A percentile compares a stretch with the other conserved stretches of the same genome.
phyloP scores from a whole-genome alignment of 225 moss, liverwort and hornwort genomes.

The Neckera pumila region DNA sequence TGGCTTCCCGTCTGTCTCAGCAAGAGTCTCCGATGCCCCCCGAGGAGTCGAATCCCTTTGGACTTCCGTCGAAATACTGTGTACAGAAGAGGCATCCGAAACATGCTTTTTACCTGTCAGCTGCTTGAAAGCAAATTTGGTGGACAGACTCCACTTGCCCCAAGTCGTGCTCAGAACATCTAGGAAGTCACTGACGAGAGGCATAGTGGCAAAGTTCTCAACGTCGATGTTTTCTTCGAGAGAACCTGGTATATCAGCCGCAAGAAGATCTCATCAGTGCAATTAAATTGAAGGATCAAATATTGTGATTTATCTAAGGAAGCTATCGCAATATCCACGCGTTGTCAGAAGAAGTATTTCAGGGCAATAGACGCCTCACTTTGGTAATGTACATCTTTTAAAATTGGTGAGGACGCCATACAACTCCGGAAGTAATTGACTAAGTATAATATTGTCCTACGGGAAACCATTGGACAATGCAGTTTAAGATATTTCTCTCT shows the following conservation, averaged over 20 bases:
- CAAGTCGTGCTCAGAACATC: slow-evolving; percentile 24
- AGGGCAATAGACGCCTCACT: neutral
- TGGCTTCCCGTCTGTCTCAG: neutral
- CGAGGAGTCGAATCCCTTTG: neutral
- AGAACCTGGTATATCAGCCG: slow-evolving; percentile 10
- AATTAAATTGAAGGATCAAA: neutral
- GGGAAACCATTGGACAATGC: neutral
- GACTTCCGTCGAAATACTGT: neutral
- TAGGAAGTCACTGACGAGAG: slow-evolving; percentile 32
- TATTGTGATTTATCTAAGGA: neutral
- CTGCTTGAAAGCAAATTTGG: slow-evolving; percentile 28
- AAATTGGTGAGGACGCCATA: neutral
- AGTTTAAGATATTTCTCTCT: neutral
- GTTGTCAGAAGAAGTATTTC: neutral
- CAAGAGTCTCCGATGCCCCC: neutral
- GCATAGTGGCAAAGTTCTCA: slow-evolving; percentile 28
- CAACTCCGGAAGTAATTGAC: neutral
- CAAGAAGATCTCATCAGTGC: neutral
- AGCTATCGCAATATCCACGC: neutral
- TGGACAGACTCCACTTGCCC: slow-evolving; percentile 25
- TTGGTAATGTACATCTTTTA: neutral
- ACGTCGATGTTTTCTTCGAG: slow-evolving; percentile 51
- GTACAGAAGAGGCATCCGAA: slow-evolving; percentile 6
- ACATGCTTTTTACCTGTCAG: slow-evolving; percentile 30
- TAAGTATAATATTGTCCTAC: neutral